Evolutionary conservation across 441 rosid species (phyloP).

Genomic region (Arabidopsis hybrid): DNA sequence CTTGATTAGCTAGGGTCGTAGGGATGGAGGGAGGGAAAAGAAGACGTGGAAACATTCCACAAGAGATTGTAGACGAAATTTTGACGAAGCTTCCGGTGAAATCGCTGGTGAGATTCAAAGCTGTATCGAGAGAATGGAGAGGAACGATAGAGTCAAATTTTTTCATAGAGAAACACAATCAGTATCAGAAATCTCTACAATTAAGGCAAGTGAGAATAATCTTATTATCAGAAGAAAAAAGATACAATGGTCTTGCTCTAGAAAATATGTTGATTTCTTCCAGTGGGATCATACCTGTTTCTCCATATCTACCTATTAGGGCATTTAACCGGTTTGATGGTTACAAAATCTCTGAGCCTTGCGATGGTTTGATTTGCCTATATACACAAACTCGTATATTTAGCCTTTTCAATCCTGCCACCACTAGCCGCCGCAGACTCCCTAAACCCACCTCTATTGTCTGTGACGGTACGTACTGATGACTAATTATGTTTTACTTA

Average conservation of each 20-base stretch:
- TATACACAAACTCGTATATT: background rate
- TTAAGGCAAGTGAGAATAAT: background rate
- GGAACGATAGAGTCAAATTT: background rate
- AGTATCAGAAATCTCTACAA: background rate
- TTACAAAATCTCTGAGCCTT: background rate
- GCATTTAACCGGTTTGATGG: background rate
- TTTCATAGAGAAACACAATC: background rate
- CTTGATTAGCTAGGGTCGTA: no score
- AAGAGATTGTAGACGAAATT: no score
- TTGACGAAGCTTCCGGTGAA: no score
- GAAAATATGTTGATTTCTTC: background rate
- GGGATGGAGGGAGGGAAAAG: no score
- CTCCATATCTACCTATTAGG: background rate
- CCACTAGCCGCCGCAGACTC: background rate
- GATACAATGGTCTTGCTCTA: background rate
- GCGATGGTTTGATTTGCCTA: background rate
- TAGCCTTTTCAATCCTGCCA: background rate
- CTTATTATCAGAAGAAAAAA: background rate
- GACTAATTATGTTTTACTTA: no score
- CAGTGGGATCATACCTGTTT: background rate
- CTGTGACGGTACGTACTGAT: no score
- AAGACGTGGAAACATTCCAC: no score
- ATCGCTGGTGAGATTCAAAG: background rate
- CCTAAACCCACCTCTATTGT: background rate
- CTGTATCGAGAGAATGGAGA: background rate